Conservation (phyloP, 2,329 filamentous ascomycete species). For the Podosphaera fusca region DNA sequence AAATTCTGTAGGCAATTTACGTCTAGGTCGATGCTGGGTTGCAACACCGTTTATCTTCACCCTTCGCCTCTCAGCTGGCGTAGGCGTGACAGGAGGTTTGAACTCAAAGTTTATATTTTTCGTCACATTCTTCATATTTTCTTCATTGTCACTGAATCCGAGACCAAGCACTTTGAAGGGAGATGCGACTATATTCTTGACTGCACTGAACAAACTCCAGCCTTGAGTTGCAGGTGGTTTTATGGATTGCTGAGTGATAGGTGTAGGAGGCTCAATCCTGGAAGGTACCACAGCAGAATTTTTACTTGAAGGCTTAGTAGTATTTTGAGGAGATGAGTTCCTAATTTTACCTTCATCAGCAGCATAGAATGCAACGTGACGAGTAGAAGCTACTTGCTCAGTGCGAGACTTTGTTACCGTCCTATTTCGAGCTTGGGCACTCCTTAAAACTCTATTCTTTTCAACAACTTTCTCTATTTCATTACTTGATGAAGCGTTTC, state of each 20-base stretch:
- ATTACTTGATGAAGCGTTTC: too few relatives aligned
- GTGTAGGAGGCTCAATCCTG: neutral
- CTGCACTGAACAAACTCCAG: neutral
- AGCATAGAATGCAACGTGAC: too few relatives aligned
- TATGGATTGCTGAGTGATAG: neutral
- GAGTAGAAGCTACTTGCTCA: too few relatives aligned
- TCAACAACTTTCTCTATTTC: too few relatives aligned
- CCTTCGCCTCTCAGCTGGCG: neutral
- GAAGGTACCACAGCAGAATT: too few relatives aligned
- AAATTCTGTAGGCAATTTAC: neutral
- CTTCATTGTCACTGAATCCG: neutral
- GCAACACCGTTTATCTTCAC: neutral
- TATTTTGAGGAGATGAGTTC: too few relatives aligned
- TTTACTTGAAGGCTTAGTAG: too few relatives aligned
- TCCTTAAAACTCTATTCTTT: too few relatives aligned
- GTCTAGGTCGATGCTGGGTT: neutral
- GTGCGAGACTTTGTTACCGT: too few relatives aligned
- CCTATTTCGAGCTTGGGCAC: too few relatives aligned
- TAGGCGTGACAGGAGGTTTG: neutral
- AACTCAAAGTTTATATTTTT: neutral
- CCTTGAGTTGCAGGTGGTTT: neutral
- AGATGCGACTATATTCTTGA: conserved; percentile 1
- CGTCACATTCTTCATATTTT: neutral
- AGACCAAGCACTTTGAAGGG: conserved; percentile 1
- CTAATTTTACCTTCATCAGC: too few relatives aligned